Base-by-base conservation (phyloP, 768 basidiomycete genomes). In the Termitomyces eurrhizus region DNA sequence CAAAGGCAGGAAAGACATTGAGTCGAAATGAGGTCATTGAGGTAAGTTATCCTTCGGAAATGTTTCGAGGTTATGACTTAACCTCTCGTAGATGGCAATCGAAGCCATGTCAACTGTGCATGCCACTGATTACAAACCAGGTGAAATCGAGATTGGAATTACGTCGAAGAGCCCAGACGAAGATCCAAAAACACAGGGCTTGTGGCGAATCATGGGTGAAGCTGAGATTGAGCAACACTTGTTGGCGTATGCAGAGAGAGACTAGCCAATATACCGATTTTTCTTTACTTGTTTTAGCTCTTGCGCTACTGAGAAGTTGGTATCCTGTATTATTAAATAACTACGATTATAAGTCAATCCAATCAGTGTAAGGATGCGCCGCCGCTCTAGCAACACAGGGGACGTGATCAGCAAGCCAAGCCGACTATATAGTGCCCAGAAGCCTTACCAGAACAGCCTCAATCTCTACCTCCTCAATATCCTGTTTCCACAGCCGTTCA, bases 121-220 rank as follows among this genome's bases (percentile, higher is more conserved):
- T 68, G 88, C 93, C 42, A 97, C 95, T 2, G 97, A 99, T 72
- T 97, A 94, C 79, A 99, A 98, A 74, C 80, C 93, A 0, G 87
- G 86, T 11, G 97, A 98, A 74, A 92, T 98, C 68, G 97, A 99
- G 74, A 92, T 99, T 65, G 96, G 94, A 0, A 90, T 98, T 56
- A 89, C 93, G 24, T 96, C 93, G 32, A 81, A 80, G 1, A 81
- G 83, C 39, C 80, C 85, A 7, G 89, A 90, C 18, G 94, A 96
- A 70, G 76, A 81, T 62, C 75, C 75, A 61, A 90, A 92, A 78
- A 85, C 82, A 42, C 78, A 82, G 63, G 92, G 92, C 35, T 70
- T 79, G 57, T 94, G 92, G 92, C 82, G 92, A 37, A 87, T 90
- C 49, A 85, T 94, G 85, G 78, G 74, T 41, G 86, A 90, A 69